Percentiles rank a stretch among this genome's conserved stretches.
Conservation (phyloP, 805 yeast genomes). For the Vanderwaltozyma tropicalis region DNA sequence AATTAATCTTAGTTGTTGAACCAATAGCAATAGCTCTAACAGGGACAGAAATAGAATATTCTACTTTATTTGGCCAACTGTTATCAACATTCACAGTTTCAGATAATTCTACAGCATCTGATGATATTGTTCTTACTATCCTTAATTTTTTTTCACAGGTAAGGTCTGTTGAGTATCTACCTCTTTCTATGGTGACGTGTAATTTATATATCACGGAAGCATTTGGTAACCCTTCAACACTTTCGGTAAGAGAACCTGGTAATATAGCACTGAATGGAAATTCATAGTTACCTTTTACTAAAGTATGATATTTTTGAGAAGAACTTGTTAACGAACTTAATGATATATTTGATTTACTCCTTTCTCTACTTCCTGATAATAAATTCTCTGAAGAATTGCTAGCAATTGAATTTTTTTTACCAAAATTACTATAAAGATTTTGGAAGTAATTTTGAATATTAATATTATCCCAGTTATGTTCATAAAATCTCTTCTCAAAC, state of each 20-base stretch:
- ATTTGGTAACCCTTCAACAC: conserved; percentile 82
- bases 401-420: conserved; percentile 11
- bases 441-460: conserved; percentile 39
- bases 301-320: conserved; percentile 28
- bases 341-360: conserved; percentile 14
- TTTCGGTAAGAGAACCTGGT: conserved; percentile 79
- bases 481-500: conserved; percentile 57
- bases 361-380: conserved; percentile 20
- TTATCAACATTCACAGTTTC: conserved; percentile 92
- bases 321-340: conserved; percentile 24
- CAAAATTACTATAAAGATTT: conserved; percentile 20
- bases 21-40: conserved; percentile 87
- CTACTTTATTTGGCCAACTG: conserved; percentile 91
- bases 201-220: conserved; percentile 63
- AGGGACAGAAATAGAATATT: conserved; percentile 79
- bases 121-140: conserved; percentile 74
- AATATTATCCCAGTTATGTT: conserved; percentile 66
- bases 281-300: conserved; percentile 73
- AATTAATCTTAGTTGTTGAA: conserved; percentile 55
- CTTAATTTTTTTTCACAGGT: conserved; percentile 62
- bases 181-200: conserved; percentile 74
- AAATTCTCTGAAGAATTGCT: conserved; percentile 12
- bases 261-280: conserved; percentile 78
- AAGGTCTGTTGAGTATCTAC: conserved; percentile 60
- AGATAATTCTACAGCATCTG: conserved; percentile 77